Conservation (phyloP, 1,139 yeast species). For the Pichia sp. region DNA sequence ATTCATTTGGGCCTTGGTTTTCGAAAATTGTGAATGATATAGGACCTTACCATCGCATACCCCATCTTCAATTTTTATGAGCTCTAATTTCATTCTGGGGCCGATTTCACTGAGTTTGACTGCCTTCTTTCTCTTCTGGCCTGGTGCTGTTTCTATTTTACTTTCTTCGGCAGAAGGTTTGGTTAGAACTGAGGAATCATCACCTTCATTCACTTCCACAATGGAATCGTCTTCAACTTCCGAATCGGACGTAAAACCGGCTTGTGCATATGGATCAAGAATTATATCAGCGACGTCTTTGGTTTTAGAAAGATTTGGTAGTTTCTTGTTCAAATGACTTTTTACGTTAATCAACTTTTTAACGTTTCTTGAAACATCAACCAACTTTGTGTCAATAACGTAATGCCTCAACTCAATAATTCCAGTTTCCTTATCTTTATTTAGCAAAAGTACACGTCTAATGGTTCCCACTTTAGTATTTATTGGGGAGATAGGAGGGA, state of each 20-base stretch:
- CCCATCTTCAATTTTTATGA: slow-evolving; percentile 90
- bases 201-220: slow-evolving; percentile 60
- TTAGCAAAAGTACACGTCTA: slow-evolving; percentile 78
- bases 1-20: slow-evolving; percentile 56
- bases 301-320: slow-evolving; percentile 70
- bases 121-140: slow-evolving; percentile 66
- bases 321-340: slow-evolving; percentile 52
- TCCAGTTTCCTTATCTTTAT: slow-evolving; percentile 66
- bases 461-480: slow-evolving; percentile 68
- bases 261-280: slow-evolving; percentile 75
- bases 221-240: slow-evolving; percentile 92
- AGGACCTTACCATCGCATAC: slow-evolving; percentile 81
- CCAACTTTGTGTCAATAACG: slow-evolving; percentile 80
- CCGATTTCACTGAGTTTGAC: slow-evolving; percentile 91
- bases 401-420: slow-evolving; percentile 84
- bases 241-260: slow-evolving; percentile 81
- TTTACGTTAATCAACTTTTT: slow-evolving; percentile 71
- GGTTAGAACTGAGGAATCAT: slow-evolving; percentile 12
- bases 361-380: slow-evolving; percentile 77
- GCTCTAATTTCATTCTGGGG: slow-evolving; percentile 73
- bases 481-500: slow-evolving; percentile 89
- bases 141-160: slow-evolving; percentile 22
- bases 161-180: slow-evolving; percentile 26
- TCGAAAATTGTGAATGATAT: slow-evolving; percentile 67
- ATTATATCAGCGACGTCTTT: slow-evolving; percentile 79